Conservation (phyloP, 2,329 filamentous ascomycete species). For the Diaporthe sp. region DNA sequence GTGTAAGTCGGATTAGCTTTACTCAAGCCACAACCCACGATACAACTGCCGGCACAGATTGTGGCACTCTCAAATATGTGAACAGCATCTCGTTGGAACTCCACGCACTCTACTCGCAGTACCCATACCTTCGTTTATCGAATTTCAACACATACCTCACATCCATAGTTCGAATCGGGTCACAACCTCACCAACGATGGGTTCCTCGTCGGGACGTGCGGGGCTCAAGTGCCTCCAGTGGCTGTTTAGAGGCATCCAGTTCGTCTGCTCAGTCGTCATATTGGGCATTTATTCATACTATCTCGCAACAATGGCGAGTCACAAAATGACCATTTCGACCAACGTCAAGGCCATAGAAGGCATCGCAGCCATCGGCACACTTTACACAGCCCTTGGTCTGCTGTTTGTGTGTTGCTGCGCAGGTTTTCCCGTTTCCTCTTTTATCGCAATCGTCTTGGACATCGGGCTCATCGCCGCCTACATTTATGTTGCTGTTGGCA, state of each 20-base stretch:
- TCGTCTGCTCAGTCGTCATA: conserved; percentile 73
- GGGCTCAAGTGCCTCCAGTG: conserved; percentile 68
- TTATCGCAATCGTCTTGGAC: conserved; percentile 74
- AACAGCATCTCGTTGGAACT: background rate
- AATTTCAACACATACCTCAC: no score
- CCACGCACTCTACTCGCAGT: background rate
- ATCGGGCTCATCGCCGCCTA: conserved; percentile 74
- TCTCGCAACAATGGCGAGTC: conserved; percentile 70
- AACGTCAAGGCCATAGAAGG: conserved; percentile 74
- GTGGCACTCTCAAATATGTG: background rate
- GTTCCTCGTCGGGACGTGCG: conserved; percentile 62
- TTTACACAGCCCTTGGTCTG: conserved; percentile 74
- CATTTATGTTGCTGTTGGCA: conserved; percentile 75
- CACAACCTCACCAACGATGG: conserved; percentile 56
- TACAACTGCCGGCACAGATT: background rate
- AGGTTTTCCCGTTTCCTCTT: conserved; percentile 73
- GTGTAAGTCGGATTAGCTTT: background rate
- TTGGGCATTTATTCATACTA: conserved; percentile 78
- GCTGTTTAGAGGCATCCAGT: conserved; percentile 72
- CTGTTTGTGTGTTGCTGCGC: conserved; percentile 76
- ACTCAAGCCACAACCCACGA: background rate
- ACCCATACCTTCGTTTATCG: background rate
- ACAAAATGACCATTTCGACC: conserved; percentile 65
- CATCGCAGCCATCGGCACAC: conserved; percentile 71
- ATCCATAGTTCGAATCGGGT: conserved; percentile 41